Evolutionary conservation across 1,139 yeast species (phyloP).

Genomic region (Komagataea norvegica): DNA sequence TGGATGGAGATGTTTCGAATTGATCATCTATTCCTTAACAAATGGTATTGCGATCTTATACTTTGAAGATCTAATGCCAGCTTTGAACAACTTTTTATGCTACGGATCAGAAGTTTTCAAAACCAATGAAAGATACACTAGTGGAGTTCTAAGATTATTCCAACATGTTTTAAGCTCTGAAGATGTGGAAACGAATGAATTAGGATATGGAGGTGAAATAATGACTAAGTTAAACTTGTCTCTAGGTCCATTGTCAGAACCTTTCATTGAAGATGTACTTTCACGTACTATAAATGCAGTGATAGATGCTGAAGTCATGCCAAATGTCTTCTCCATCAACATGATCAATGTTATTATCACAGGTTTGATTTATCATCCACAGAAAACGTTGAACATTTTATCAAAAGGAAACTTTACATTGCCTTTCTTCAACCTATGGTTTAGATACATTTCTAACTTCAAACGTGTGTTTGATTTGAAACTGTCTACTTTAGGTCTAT

Average conservation of each 20-base stretch:
- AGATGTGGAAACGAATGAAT: conserved; percentile 21
- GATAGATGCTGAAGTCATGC: conserved; percentile 27
- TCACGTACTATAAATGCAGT: conserved; percentile 25
- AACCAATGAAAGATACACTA: conserved; percentile 31
- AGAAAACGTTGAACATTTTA: conserved; percentile 49
- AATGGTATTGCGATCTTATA: conserved; percentile 51
- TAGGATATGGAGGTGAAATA: conserved; percentile 28
- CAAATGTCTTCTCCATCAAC: conserved; percentile 46
- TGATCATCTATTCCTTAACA: conserved; percentile 49
- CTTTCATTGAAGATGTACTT: conserved; percentile 25
- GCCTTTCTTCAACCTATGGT: conserved; percentile 65
- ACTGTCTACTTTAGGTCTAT: conserved; percentile 61
- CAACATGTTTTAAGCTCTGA: conserved; percentile 30
- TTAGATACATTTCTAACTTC: conserved; percentile 49
- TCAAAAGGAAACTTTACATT: conserved; percentile 42
- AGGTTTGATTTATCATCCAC: conserved; percentile 59
- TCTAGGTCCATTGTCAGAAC: conserved; percentile 27
- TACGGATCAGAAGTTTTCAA: conserved; percentile 48
- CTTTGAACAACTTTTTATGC: conserved; percentile 70
- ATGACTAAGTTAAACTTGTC: conserved; percentile 32
- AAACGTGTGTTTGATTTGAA: conserved; percentile 82
- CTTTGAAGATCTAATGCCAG: conserved; percentile 71
- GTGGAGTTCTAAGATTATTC: conserved; percentile 34
- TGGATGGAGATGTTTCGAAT: conserved; percentile 70
- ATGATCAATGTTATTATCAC: conserved; percentile 65